A percentile compares a stretch with the other conserved stretches of the same genome.
Conservation (phyloP, 75 land plant genomes). For the Selaginella tamariscina region DNA sequence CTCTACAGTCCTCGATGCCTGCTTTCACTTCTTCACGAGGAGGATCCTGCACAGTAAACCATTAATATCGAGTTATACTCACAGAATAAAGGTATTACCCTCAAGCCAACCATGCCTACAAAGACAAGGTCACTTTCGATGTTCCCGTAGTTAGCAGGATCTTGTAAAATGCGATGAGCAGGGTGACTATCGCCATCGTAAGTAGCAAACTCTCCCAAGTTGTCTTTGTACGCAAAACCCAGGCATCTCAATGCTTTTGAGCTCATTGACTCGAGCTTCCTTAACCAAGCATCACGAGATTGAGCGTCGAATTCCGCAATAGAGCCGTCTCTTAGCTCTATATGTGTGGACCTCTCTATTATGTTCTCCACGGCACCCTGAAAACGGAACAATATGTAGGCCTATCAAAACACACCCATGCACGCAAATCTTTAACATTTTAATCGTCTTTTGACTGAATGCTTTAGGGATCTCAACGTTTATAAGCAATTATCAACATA, state of each 20-base stretch:
- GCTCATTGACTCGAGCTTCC: constrained; percentile 5
- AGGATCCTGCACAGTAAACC: neutral
- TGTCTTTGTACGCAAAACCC: constrained; percentile 11
- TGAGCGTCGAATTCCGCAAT: neutral
- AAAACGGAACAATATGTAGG: neutral
- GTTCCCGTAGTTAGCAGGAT: constrained; percentile 7
- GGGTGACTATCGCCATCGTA: neutral
- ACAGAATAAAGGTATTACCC: neutral
- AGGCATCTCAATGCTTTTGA: constrained; percentile 6
- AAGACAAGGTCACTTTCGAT: neutral
- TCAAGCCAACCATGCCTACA: constrained; percentile 11
- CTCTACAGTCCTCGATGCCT: constrained; percentile 8
- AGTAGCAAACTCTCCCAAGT: neutral
- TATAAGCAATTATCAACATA: neutral
- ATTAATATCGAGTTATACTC: neutral
- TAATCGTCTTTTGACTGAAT: neutral
- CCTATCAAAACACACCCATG: neutral
- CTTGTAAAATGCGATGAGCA: neutral
- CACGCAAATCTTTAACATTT: neutral
- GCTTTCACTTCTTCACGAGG: constrained; percentile 8
- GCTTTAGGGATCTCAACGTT: neutral
- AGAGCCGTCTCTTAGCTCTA: constrained; percentile 4
- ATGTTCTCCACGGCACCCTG: constrained; percentile 8
- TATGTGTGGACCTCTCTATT: neutral
- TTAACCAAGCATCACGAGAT: neutral